A percentile compares a stretch with the other conserved stretches of the same genome.
Evolutionary conservation across 371 early-diverging fungal genomes (phyloP).

Genomic region (Lichtheimia hyalospora): DNA sequence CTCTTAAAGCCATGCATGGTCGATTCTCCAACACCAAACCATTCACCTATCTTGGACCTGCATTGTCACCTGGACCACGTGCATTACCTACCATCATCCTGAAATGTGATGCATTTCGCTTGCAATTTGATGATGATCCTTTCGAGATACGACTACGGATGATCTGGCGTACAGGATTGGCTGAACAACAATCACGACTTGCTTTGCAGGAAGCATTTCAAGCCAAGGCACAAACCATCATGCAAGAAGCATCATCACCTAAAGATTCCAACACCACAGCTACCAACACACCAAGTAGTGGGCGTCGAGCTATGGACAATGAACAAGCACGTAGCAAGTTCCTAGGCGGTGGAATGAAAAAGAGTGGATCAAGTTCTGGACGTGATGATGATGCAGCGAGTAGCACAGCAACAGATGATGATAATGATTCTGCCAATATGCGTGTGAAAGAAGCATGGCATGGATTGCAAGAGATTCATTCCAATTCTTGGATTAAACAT

Average conservation of each 20-base stretch:
- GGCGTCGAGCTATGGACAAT: constrained; percentile 12
- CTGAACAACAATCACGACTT: constrained; percentile 50
- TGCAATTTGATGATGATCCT: constrained; percentile 58
- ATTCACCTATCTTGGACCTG: constrained; percentile 34
- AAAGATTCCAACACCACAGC: not conserved
- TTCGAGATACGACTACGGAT: constrained; percentile 54
- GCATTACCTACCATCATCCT: constrained; percentile 29
- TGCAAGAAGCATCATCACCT: constrained; percentile 4
- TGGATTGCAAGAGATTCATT: constrained; percentile 58
- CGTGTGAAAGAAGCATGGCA: constrained; percentile 57
- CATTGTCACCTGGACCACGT: constrained; percentile 21
- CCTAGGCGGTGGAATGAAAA: constrained; percentile 4
- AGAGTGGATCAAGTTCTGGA: constrained; percentile 5
- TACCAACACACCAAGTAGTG: not conserved
- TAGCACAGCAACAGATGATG: not conserved
- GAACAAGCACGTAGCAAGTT: constrained; percentile 16
- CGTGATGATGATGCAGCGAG: not conserved
- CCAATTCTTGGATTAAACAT: constrained; percentile 52
- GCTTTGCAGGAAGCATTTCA: constrained; percentile 61
- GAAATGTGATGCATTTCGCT: constrained; percentile 22
- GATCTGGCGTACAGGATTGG: constrained; percentile 51
- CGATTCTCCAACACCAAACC: constrained; percentile 24
- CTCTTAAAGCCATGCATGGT: constrained; percentile 29
- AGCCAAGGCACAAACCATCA: constrained; percentile 48
- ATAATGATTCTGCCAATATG: constrained; percentile 15